These are phyloP conservation scores for Verbena officinalis DNA, from an alignment of 257 asterid species.

Conservation along the genomic window DNA sequence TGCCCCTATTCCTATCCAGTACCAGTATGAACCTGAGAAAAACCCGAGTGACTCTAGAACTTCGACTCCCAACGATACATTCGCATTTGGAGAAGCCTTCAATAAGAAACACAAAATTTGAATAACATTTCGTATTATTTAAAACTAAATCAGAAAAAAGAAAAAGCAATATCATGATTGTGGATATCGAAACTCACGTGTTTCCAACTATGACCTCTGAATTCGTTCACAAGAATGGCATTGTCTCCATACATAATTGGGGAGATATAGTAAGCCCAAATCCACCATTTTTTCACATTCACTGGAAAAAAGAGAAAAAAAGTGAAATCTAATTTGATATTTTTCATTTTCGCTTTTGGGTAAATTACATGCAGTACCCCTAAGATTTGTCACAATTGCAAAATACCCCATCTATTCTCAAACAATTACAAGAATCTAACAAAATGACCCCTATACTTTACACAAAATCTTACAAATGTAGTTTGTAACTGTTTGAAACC, in stretches of 20 bases:
- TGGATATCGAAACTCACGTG: constrained; percentile 30
- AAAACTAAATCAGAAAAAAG: neutral
- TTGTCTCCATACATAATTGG: constrained; percentile 53
- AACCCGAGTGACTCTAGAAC: constrained; percentile 45
- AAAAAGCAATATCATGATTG: neutral
- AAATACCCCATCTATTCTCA: too few species aligned
- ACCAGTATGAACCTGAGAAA: constrained; percentile 43
- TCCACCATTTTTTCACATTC: constrained; percentile 45
- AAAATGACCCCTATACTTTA: too few species aligned
- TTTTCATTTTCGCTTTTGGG: neutral
- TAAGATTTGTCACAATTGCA: too few species aligned
- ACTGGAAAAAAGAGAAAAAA: constrained; percentile 8
- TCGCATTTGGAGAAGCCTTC: constrained; percentile 37
- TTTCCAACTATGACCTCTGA: constrained; percentile 54
- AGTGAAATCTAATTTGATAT: neutral
- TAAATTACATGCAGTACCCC: too few species aligned
- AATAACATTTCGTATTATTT: neutral
- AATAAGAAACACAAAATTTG: neutral
- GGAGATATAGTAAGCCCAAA: constrained; percentile 42
- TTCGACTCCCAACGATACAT: constrained; percentile 42
- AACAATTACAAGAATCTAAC: too few species aligned
- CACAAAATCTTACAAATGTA: too few species aligned
- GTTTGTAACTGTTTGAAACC: too few species aligned
- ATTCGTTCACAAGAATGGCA: constrained; percentile 53
- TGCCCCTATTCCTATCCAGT: constrained; percentile 63